Conservation (phyloP, 202 grass and related monocot genomes). For the Cymbopogon flexuosus region DNA sequence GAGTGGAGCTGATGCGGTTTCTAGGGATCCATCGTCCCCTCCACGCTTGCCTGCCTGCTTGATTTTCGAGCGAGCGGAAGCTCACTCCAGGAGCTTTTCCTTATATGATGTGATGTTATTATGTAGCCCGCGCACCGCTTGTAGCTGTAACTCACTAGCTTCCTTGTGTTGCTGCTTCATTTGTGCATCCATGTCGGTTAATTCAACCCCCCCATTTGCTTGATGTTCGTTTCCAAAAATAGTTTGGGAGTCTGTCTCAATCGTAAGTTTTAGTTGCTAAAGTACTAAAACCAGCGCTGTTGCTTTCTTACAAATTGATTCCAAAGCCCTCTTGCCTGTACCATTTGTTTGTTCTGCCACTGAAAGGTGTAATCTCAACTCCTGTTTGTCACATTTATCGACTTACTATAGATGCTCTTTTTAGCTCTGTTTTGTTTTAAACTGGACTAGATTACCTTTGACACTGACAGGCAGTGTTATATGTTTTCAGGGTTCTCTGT, state of each 20-base stretch:
- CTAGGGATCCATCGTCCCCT: neutral
- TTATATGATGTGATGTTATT: neutral
- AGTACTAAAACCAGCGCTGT: neutral
- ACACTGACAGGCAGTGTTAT: neutral
- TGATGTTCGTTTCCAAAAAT: neutral
- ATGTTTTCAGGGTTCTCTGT: slow-evolving; percentile 60
- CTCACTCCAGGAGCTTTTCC: neutral
- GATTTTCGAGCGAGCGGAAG: neutral
- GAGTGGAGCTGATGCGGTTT: neutral
- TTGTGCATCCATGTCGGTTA: neutral
- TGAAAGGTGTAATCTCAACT: neutral
- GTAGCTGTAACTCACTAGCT: neutral
- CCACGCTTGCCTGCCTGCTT: neutral
- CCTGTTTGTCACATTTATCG: neutral
- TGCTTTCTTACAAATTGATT: neutral
- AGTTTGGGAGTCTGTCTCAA: neutral
- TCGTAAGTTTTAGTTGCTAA: neutral
- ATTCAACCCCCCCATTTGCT: neutral
- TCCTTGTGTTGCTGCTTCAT: slow-evolving; percentile 4
- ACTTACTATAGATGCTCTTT: neutral
- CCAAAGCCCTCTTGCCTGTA: neutral
- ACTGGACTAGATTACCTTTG: slow-evolving; percentile 1
- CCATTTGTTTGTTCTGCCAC: neutral
- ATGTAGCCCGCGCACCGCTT: too few relatives aligned
- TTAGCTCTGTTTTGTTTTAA: neutral